These are phyloP conservation scores for Penicillium bovifimosum DNA, from an alignment of 495 filamentous ascomycete species.

Conservation along the genomic window DNA sequence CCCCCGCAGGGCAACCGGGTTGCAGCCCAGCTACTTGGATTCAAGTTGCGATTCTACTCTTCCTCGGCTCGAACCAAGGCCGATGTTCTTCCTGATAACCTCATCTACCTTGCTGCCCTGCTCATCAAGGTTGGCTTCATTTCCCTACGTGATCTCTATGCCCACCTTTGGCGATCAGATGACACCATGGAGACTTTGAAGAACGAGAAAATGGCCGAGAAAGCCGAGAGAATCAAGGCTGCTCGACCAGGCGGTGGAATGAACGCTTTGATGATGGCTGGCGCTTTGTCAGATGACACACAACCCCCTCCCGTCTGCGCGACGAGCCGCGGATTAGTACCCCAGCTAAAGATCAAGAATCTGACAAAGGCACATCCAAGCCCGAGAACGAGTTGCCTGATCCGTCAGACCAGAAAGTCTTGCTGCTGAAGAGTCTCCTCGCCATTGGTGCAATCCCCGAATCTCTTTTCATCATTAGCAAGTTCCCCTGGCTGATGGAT, in stretches of 20 bases:
- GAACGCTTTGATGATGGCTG: slow-evolving; percentile 90
- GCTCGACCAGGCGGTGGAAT: slow-evolving; percentile 57
- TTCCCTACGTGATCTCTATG: slow-evolving; percentile 86
- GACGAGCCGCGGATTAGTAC: slow-evolving; percentile 42
- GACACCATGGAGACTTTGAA: slow-evolving; percentile 69
- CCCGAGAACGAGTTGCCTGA: slow-evolving; percentile 61
- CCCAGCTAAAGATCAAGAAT: slow-evolving; percentile 47
- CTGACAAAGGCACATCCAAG: slow-evolving; percentile 42
- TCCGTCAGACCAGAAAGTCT: slow-evolving; percentile 83
- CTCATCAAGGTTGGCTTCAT: slow-evolving; percentile 98
- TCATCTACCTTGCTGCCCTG: slow-evolving; percentile 83
- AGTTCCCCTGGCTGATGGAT: slow-evolving; percentile 86
- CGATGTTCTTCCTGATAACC: slow-evolving; percentile 77
- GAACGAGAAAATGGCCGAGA: slow-evolving; percentile 63
- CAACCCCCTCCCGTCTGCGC: slow-evolving; percentile 45
- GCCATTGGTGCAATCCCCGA: slow-evolving; percentile 91
- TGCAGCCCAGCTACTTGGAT: slow-evolving; percentile 90
- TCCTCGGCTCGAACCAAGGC: slow-evolving; percentile 59
- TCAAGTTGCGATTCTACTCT: slow-evolving; percentile 95
- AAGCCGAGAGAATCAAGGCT: slow-evolving; percentile 67
- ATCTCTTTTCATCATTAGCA: slow-evolving; percentile 84
- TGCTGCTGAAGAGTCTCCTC: slow-evolving; percentile 77
- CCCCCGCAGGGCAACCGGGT: slow-evolving; percentile 82
- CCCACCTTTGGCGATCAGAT: slow-evolving; percentile 84
- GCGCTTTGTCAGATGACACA: slow-evolving; percentile 80